Evolutionary conservation across 2,329 filamentous ascomycete species (phyloP).

Genomic region (Talaromyces verruculosus): DNA sequence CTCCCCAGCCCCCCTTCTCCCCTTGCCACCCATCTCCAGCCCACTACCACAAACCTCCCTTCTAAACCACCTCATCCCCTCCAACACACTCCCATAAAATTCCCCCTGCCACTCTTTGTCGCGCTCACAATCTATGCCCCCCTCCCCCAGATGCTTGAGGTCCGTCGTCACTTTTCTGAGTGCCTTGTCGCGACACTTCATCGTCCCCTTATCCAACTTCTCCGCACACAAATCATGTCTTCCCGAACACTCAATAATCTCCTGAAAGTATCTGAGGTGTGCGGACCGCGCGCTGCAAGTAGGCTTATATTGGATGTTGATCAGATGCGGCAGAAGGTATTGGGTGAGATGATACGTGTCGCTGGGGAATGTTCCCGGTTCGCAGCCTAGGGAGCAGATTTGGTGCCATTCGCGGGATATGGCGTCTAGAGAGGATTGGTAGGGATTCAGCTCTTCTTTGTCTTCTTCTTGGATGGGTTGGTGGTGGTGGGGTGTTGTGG

Average conservation of each 20-base stretch:
- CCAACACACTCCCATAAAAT: slow-evolving; percentile 15
- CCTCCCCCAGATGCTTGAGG: slow-evolving; percentile 18
- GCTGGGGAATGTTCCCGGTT: slow-evolving; percentile 18
- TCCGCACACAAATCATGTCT: slow-evolving; percentile 12
- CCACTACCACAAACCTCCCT: not conserved
- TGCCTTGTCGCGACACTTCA: slow-evolving; percentile 16
- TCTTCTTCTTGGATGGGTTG: not conserved
- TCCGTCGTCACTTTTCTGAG: slow-evolving; percentile 16
- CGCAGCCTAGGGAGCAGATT: slow-evolving; percentile 17
- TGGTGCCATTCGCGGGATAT: slow-evolving; percentile 18
- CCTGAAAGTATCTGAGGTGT: slow-evolving; percentile 12
- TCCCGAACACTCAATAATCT: slow-evolving; percentile 14
- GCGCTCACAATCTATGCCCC: slow-evolving; percentile 17
- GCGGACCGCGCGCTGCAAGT: slow-evolving; percentile 10
- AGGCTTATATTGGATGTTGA: slow-evolving; percentile 19
- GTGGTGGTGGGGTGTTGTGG: not conserved
- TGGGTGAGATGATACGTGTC: slow-evolving; percentile 14
- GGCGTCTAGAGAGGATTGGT: slow-evolving; percentile 15
- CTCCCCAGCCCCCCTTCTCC: not conserved
- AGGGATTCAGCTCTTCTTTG: not conserved
- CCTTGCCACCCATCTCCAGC: too few relatives aligned
- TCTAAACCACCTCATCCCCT: slow-evolving; percentile 18
- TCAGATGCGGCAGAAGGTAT: slow-evolving; percentile 15
- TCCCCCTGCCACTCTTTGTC: slow-evolving; percentile 17
- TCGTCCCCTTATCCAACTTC: slow-evolving; percentile 17